Percentiles rank a stretch among this genome's conserved stretches.
Conservation (phyloP, 257 asterid species). For the Ophiorrhiza pumila region DNA sequence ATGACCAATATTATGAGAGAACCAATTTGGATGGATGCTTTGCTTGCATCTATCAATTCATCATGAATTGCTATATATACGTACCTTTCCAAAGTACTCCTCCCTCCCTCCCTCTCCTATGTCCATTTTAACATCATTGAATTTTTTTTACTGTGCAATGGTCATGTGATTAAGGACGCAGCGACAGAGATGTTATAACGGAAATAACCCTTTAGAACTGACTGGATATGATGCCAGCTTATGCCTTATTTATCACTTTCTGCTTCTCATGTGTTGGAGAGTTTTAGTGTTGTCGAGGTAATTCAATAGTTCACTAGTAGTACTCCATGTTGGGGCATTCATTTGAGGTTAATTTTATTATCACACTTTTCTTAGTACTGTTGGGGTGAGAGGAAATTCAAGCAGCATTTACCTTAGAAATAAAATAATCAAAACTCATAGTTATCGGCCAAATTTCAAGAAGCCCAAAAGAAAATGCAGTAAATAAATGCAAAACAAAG, state of each 20-base stretch:
- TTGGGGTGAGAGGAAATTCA: too few species aligned
- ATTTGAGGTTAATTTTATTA: too few species aligned
- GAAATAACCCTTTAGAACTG: neutral
- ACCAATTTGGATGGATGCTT: slow-evolving; percentile 7
- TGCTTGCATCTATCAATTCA: neutral
- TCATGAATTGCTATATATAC: slow-evolving; percentile 3
- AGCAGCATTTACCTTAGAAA: too few species aligned
- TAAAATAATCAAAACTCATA: too few species aligned
- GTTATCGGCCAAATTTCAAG: too few species aligned
- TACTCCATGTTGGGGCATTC: too few species aligned
- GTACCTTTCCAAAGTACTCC: too few species aligned
- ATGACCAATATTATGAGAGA: slow-evolving; percentile 12
- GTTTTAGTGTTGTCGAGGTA: neutral
- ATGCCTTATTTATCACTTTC: slow-evolving; percentile 6
- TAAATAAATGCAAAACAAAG: too few species aligned
- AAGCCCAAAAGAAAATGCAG: too few species aligned
- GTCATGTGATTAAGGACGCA: slow-evolving; percentile 20
- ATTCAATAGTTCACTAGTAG: too few species aligned
- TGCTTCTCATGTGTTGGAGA: neutral
- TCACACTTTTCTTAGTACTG: too few species aligned
- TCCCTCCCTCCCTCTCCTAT: neutral
- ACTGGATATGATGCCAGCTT: neutral
- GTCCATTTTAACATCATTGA: too few species aligned
- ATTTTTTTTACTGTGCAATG: slow-evolving; percentile 12
- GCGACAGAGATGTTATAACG: slow-evolving; percentile 6